Percentiles rank a stretch among this genome's conserved stretches.
phyloP scores from a whole-genome alignment of 2,329 filamentous ascomycete genomes.

The Botryosphaeria agaves region DNA sequence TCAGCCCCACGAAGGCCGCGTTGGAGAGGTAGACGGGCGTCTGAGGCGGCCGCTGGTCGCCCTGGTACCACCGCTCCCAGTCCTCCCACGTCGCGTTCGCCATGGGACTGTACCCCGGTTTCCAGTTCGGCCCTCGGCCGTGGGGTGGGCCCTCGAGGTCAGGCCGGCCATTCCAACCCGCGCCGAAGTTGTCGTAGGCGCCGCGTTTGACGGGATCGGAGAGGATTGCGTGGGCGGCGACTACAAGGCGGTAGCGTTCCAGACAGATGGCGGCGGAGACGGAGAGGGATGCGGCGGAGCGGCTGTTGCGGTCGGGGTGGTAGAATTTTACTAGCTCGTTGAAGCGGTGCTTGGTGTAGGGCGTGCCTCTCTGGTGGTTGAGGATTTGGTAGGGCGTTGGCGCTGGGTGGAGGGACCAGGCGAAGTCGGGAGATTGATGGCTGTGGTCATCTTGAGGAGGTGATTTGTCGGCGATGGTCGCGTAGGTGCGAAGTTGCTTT shows the following conservation, averaged over 20 bases:
- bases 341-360: constrained; percentile 71
- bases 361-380: constrained; percentile 37
- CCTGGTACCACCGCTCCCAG: constrained; percentile 50
- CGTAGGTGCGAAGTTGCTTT: constrained; percentile 9
- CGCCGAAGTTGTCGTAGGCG: constrained; percentile 66
- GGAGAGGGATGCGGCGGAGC: constrained; percentile 17
- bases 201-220: constrained; percentile 62
- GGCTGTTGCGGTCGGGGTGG: constrained; percentile 57
- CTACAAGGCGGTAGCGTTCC: constrained; percentile 80
- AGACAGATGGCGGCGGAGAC: constrained; percentile 47
- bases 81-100: constrained; percentile 85
- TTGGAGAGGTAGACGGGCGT: constrained; percentile 57
- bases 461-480: constrained; percentile 12
- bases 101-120: constrained; percentile 26
- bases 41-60: constrained; percentile 24
- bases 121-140: constrained; percentile 10
- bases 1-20: constrained; percentile 55
- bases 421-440: constrained; percentile 10
- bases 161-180: constrained; percentile 52
- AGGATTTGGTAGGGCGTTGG: constrained; percentile 91
- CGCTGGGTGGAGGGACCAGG: constrained; percentile 17
- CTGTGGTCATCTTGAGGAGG: constrained; percentile 7
- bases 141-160: constrained; percentile 11
- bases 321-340: constrained; percentile 91
- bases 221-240: constrained; percentile 76